Conservation (phyloP, 345 rosid genomes). For the Sonneratia alba region DNA sequence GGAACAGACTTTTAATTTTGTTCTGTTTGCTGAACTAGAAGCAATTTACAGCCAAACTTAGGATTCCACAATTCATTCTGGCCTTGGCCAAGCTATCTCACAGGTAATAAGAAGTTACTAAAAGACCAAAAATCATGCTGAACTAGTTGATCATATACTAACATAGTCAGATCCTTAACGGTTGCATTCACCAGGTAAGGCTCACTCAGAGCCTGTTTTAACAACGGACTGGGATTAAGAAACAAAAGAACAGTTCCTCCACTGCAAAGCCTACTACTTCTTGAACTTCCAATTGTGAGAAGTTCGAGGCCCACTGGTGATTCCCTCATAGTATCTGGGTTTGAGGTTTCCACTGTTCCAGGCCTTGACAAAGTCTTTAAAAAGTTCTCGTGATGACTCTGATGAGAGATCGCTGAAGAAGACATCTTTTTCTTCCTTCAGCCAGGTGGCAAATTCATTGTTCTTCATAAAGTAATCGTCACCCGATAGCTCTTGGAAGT, state of each 20-base stretch:
- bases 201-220: not conserved
- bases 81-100: not conserved
- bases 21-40: not conserved
- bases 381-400: slow-evolving; percentile 57
- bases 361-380: slow-evolving; percentile 49
- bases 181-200: not conserved
- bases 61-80: not conserved
- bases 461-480: slow-evolving; percentile 90
- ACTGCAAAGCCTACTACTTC: slow-evolving; percentile 9
- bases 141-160: not conserved
- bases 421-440: slow-evolving; percentile 61
- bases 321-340: slow-evolving; percentile 70
- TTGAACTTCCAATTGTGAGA: slow-evolving; percentile 81
- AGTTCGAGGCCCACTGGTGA: slow-evolving; percentile 57
- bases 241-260: not conserved
- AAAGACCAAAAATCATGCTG: not conserved
- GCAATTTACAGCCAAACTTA: not conserved
- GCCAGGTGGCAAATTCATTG: slow-evolving; percentile 86
- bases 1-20: too few relatives aligned
- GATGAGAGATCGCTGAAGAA: slow-evolving; percentile 83
- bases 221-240: not conserved
- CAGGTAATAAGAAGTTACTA: not conserved
- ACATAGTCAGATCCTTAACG: not conserved
- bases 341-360: slow-evolving; percentile 81
- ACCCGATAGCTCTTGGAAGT: slow-evolving; percentile 49